Evolutionary conservation across 768 basidiomycete genomes (phyloP).

Genomic region (Pleurotus tuber-regium): DNA sequence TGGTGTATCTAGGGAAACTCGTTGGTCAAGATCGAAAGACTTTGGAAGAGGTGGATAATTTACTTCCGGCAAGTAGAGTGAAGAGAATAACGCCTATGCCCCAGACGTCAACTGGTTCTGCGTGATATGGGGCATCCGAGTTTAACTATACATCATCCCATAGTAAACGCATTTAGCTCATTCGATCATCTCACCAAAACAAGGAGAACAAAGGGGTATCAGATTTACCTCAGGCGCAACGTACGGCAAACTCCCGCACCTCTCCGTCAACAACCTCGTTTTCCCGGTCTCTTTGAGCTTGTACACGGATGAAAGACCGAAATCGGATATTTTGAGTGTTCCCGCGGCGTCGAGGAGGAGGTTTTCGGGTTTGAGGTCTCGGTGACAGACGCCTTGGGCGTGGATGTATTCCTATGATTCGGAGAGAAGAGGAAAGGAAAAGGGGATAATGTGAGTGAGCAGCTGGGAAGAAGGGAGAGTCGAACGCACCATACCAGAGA

Average conservation of each 20-base stretch:
- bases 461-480: neutral
- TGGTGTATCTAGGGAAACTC: slow-evolving; percentile 70
- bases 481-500: slow-evolving; percentile 72
- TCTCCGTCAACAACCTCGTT: slow-evolving; percentile 70
- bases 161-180: no score
- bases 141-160: no score
- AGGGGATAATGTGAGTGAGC: neutral
- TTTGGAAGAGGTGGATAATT: slow-evolving; percentile 23
- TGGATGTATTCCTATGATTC: slow-evolving; percentile 74
- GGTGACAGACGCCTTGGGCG: slow-evolving; percentile 86
- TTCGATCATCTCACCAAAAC: neutral
- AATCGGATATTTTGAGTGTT: slow-evolving; percentile 90
- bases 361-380: slow-evolving; percentile 97
- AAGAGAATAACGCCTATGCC: slow-evolving; percentile 93
- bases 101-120: slow-evolving; percentile 96
- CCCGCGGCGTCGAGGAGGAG: slow-evolving; percentile 82
- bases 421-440: neutral
- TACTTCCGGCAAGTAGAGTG: slow-evolving; percentile 88
- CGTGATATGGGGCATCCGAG: slow-evolving; percentile 65
- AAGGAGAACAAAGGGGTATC: neutral
- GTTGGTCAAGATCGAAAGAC: neutral
- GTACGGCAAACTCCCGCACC: slow-evolving; percentile 92
- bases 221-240: slow-evolving; percentile 84
- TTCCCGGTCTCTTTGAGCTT: slow-evolving; percentile 79
- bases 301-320: slow-evolving; percentile 90